Evolutionary conservation across 106 monocot species (phyloP).

Genomic region (Acorus calamus): DNA sequence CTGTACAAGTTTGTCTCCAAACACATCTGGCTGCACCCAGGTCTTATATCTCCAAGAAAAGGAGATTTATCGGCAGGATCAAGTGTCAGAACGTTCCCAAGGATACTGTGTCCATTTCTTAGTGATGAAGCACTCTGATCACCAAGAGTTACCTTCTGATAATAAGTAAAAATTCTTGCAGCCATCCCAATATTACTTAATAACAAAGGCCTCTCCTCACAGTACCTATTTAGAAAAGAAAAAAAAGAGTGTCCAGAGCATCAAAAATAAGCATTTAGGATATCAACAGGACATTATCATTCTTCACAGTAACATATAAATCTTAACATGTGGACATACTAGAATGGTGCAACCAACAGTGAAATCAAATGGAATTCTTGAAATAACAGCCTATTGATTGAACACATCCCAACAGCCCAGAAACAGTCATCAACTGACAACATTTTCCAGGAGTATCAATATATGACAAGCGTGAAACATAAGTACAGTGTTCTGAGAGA

Average conservation of each 20-base stretch:
- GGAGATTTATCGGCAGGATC: conserved; percentile 88
- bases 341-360: too few species aligned
- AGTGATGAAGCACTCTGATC: conserved; percentile 64
- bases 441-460: too few species aligned
- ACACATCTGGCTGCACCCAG: conserved; percentile 75
- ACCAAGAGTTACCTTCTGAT: conserved; percentile 55
- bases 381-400: too few species aligned
- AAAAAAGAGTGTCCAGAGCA: conserved; percentile 1
- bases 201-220: conserved; percentile 89
- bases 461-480: too few species aligned
- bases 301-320: too few species aligned
- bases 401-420: too few species aligned
- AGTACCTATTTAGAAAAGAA: conserved; percentile 41
- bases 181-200: conserved; percentile 92
- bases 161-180: conserved; percentile 90
- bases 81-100: conserved; percentile 65
- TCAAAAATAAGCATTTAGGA: background rate
- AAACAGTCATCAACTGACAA: too few species aligned
- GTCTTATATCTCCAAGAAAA: conserved; percentile 84
- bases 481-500: too few species aligned
- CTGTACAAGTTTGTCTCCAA: conserved; percentile 92
- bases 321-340: too few species aligned
- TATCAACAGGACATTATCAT: background rate
- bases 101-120: conserved; percentile 46
- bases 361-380: too few species aligned